Evolutionary conservation across 306 rosid genomes (phyloP).

Genomic region (Trichosanthes truncata): DNA sequence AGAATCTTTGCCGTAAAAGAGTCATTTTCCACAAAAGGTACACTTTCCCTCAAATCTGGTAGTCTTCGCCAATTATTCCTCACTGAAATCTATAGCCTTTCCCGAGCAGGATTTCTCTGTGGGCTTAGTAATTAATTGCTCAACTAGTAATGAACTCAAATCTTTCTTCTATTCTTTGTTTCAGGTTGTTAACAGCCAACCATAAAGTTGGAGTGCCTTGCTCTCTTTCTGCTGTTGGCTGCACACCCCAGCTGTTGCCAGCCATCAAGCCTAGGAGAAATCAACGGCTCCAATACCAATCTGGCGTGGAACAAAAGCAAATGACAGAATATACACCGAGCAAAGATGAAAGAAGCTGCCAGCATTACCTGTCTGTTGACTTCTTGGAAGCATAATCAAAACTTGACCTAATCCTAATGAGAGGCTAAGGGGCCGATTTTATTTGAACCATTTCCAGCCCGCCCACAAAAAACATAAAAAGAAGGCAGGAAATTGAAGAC

Average conservation of each 20-base stretch:
- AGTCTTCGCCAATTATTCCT: background rate
- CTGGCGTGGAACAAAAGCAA: no score
- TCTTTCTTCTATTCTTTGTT: background rate
- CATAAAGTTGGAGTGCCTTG: background rate
- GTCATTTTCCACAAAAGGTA: background rate
- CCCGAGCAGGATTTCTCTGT: background rate
- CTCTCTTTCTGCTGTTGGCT: background rate
- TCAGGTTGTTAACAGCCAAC: background rate
- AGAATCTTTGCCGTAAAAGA: background rate
- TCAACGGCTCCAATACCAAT: no score
- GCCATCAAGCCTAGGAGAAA: background rate
- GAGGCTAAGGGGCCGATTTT: no score
- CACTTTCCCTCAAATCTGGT: background rate
- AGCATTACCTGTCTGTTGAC: no score
- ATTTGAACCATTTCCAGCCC: no score
- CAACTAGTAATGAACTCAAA: background rate
- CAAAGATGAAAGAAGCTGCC: no score
- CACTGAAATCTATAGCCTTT: background rate
- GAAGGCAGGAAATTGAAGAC: no score
- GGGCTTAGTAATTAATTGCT: background rate
- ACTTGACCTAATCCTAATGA: no score
- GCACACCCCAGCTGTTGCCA: background rate
- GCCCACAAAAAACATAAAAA: no score
- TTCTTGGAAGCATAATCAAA: no score
- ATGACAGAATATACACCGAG: no score